Percentiles rank a stretch among this genome's conserved stretches.
Evolutionary conservation across 148 eudicot species (phyloP).

Genomic region (Pouteria glomerata): DNA sequence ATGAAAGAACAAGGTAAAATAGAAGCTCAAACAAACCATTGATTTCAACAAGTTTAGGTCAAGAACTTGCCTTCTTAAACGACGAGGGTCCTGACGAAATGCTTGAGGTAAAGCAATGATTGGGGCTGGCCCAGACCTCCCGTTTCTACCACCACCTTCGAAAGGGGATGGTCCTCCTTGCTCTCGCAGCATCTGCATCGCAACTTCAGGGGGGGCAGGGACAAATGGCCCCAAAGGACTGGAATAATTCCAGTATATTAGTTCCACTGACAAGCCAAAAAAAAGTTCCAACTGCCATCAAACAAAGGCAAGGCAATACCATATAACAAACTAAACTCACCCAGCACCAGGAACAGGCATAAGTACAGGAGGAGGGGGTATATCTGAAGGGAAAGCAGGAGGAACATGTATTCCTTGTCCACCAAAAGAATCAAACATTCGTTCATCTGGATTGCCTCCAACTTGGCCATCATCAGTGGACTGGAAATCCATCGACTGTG

Average conservation of each 20-base stretch:
- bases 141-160: slow-evolving; percentile 73
- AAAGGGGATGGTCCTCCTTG: slow-evolving; percentile 85
- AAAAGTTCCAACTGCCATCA: neutral
- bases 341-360: slow-evolving; percentile 99
- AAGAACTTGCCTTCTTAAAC: slow-evolving; percentile 63
- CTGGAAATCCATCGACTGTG: slow-evolving; percentile 49
- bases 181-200: slow-evolving; percentile 87
- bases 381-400: slow-evolving; percentile 70
- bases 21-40: neutral
- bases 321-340: slow-evolving; percentile 30
- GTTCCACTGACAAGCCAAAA: neutral
- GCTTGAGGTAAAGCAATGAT: slow-evolving; percentile 75
- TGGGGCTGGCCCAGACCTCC: slow-evolving; percentile 55
- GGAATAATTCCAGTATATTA: slow-evolving; percentile 22
- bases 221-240: slow-evolving; percentile 98
- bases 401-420: slow-evolving; percentile 79
- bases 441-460: slow-evolving; percentile 70
- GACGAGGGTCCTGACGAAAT: slow-evolving; percentile 92
- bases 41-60: neutral
- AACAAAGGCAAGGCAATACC: slow-evolving; percentile 3
- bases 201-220: slow-evolving; percentile 99
- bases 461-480: slow-evolving; percentile 50
- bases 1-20: neutral
- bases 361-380: slow-evolving; percentile 77
- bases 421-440: slow-evolving; percentile 62